Evolutionary conservation across 2,329 filamentous ascomycete species (phyloP), one percentile per base, ranked within the genome.

Genomic region (Fusarium tricinctum): DNA sequence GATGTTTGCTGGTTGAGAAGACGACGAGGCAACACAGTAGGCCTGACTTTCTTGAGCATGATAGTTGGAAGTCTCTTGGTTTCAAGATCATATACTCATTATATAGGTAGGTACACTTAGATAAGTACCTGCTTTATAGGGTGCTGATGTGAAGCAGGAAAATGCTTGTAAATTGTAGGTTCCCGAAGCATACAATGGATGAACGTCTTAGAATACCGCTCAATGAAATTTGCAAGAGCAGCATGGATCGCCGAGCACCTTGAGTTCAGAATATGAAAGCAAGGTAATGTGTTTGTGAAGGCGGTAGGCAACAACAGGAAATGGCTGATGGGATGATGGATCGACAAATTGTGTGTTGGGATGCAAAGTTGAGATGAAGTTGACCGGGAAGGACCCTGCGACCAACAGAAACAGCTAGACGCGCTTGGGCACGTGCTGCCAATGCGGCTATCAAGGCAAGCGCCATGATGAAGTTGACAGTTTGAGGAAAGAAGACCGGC

Each of bases 371-470:
- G 46, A 57, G 26, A 61, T 52, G 50, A 64, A 22, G 63, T 48
- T 51, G 49, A 8, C 22, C 22, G 30, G 9, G 22, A 28, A 63
- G 63, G 47, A 59, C 58, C 33, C 35, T 38, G 47, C 7, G 20
- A 56, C 32, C 42, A 59, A 49, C 51, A 38, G 30, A 28, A 52
- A 58, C 58, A 63, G n/a, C 35, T 47, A 60, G 45, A 54, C 59
- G 59, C 59, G 49, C 57, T 54, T 53, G 38, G 35, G 66, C 66
- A 70, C 57, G 66, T 66, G 66, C 55, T 61, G 15, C 26, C 20
- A 19, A 35, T 32, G 49, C 40, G 51, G 42, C 44, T 59, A 68
- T 38, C 35, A 56, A 52, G 50, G 63, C 63, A 70, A 69, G 67
- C 47, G 56, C 51, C 35, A 53, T 56, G 49, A 23, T 49, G 53